Evolutionary conservation across 768 basidiomycete genomes (phyloP), one percentile per base, ranked within the genome.

Genomic region (Sutorius australiensis): DNA sequence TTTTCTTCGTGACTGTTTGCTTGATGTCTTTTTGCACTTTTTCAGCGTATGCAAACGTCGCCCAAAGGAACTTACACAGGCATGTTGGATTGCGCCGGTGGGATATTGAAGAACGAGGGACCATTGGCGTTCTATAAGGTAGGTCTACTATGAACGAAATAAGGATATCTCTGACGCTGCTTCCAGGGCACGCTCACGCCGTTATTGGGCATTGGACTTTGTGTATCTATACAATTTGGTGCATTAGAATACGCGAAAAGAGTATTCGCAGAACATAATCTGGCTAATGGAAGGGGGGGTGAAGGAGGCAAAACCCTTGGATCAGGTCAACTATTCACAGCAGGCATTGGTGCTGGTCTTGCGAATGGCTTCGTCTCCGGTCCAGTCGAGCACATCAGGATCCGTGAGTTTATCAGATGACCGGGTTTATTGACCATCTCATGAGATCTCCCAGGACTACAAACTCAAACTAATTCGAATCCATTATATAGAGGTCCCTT

Each of bases 311-410:
- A 75, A 62, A 71, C 71, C 11, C 78, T 94, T 12, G 76, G 74
- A 37, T 73, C 74, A 27, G 67, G 69, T 14, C 93, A 98, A 68
- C 75, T 95, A 12, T 80, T 90, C 57, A 62, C 75, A 2, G 79
- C 92, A 16, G 95, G 95, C 58, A 82, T 92, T 5, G 73, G 83
- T 34, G 95, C 95, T 21, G 95, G 95, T 27, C 70, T 97, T 27
- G 85, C 91, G 10, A 98, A 98, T 65, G 87, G 92, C 28, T 77
- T 95, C 53, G 93, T 97, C 34, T 95, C 94, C 1, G 93, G 94
- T 1, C 95, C 95, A 6, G 95, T 98, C 16, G 95, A 98, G 69
- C 95, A 98, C 66, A 94, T 98, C 67, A 90, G 95, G 74, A 98
- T 98, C 41, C 64, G 64, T 67, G 51, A 38, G 59, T 48, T 30